Base-by-base conservation (phyloP, 78 protist genomes). In the Planoprotostelium fungivorum region DNA sequence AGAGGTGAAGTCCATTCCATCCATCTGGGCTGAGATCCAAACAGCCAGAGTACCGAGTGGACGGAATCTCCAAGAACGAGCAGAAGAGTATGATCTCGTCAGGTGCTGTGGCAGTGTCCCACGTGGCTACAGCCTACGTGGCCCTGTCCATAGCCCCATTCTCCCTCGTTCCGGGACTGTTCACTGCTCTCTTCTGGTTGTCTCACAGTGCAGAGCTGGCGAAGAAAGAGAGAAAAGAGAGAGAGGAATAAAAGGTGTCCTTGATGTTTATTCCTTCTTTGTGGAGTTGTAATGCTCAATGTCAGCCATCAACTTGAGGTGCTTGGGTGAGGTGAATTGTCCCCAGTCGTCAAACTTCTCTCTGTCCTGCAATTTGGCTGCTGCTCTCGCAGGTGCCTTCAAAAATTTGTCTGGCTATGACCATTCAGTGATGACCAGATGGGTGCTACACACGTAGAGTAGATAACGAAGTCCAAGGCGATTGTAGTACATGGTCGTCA, bases 381-480 rank as follows among this genome's bases (percentile, higher is more conserved):
- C 73, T 25, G 73, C 73, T 25, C 73, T 5, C 31, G 73, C 73
- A 51, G 73, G 73, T 51, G 73, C 73, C 31, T 25, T 25, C 16
- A 25, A 5, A 51, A 51, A 51, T 16, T 51, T 51, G 73, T 51
- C 31, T 51, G 73, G 73, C 73, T 51, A 16, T 5, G 73, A 51
- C 16, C 31, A 51, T 51, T 16, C 5, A 16, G 16, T 5, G 16
- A 51, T 51, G 31, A 51, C 16, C 16, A 5, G 73, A 25, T 51
- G 73, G 16, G 73, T 25, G 5, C 73, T 5, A 25, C 16, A 25
- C 73, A 51, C 73, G 31, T 90, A 90, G 35, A 94, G 89, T 29
- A 91, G 89, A 38, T 37, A 88, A 38, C 94, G 85, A 28, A 94
- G 86, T 35, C 96, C 96, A 34, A 94, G 89, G 83, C 94, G 94